Base-by-base conservation (phyloP, 1,139 yeast species). In the Protomyces inouyei region DNA sequence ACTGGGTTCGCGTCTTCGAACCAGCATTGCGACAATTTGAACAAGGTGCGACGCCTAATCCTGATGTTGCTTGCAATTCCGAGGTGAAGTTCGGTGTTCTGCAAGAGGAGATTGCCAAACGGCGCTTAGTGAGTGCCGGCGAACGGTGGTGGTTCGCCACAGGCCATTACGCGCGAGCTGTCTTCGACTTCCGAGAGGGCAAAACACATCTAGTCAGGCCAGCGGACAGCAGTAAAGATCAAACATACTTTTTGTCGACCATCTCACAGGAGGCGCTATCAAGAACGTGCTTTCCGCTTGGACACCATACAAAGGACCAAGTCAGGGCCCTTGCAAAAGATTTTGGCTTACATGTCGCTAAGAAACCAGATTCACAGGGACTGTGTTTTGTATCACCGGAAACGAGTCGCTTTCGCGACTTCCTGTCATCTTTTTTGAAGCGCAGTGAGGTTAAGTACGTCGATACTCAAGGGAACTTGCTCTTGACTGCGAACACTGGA, bases 331-430 rank as follows among this genome's bases (percentile, higher is more conserved):
- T 88, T 53, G 98, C 98, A 0, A 69, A 73, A n/a, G 67, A 71
- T 1, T 75, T 77, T 61, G 72, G 76, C 2, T 76, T 95, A 16
- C 83, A 84, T 0, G 86, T 88, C 0, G 90, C 93, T 0, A 74
- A 77, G 18, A 92, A 92, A 71, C 95, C 91, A 0, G 99, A 93
- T 73, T 90, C 97, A 0, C 96, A 90, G 73, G 99, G 99, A 0
- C 79, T 93, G 12, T 93, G 99, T 73, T 93, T 93, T 77, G 97
- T 93, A 8, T 84, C 86, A 64, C 88, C 88, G 80, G 76, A 73
- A 46, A 65, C 52, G 63, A 65, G 84, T 65, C 85, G 85, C 66
- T 92, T 95, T 75, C 80, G 87, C 52, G 83, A 85, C 65, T 95
- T 93, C 70, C 76, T 93, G 48, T 78, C 81, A 66, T 95, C 92